phyloP scores from a whole-genome alignment of 495 filamentous ascomycete species.

The Mytilinidion resinicola region DNA sequence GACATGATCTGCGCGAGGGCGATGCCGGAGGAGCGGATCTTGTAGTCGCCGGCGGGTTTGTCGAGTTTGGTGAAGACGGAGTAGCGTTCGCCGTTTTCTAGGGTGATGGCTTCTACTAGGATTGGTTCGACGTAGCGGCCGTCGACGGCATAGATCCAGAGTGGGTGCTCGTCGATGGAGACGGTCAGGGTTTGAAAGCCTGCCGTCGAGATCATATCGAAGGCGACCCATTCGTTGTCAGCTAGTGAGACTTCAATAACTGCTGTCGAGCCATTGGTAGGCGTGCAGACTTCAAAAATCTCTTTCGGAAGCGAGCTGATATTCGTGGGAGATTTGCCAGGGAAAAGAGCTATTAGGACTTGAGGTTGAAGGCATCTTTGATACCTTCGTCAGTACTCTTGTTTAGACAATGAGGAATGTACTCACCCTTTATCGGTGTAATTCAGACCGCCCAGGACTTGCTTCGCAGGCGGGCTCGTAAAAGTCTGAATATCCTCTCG shows the following conservation, averaged over 20 bases:
- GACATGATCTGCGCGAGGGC: conserved; percentile 37
- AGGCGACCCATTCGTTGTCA: conserved; percentile 38
- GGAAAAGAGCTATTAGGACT: too few relatives aligned
- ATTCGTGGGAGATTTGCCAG: too few relatives aligned
- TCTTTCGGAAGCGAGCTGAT: conserved; percentile 1
- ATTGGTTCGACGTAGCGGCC: conserved; percentile 42
- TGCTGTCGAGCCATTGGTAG: conserved; percentile 37
- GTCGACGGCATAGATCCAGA: conserved; percentile 45
- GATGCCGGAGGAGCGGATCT: conserved; percentile 36
- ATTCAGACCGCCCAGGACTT: too few relatives aligned
- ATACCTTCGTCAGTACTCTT: too few relatives aligned
- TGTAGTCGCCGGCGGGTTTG: conserved; percentile 34
- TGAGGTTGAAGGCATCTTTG: too few relatives aligned
- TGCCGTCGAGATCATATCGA: conserved; percentile 45
- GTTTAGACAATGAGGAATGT: too few relatives aligned
- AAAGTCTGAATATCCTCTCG: too few relatives aligned
- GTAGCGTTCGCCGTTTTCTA: conserved; percentile 42
- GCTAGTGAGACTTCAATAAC: conserved; percentile 36
- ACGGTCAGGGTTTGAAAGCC: conserved; percentile 36
- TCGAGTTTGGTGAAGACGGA: conserved; percentile 39
- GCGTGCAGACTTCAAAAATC: conserved; percentile 33
- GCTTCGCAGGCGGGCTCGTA: too few relatives aligned
- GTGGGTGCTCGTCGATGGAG: conserved; percentile 42
- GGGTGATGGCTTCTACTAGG: conserved; percentile 34
- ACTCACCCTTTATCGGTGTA: too few relatives aligned